Evolutionary conservation across 164 flowering plant species (phyloP), one percentile per base, ranked within the genome.

Genomic region (Kingdonia uniflora): DNA sequence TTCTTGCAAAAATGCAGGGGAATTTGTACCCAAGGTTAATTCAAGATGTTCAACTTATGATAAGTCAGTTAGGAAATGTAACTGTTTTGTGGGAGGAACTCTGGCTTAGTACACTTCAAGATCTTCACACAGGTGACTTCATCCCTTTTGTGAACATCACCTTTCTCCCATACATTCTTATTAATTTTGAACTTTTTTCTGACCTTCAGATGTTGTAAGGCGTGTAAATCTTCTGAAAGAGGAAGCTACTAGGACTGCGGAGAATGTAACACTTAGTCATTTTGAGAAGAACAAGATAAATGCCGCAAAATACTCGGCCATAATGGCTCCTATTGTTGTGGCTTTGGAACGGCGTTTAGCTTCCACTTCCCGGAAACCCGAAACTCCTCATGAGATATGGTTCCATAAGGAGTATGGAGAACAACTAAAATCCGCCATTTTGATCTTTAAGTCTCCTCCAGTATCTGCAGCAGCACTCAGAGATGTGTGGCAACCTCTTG

Each of bases 21-120:
- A 77, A 71, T 54, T 90, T 75, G 60, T 84, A 87, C 62, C 96
- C 96, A 26, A 84, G 76, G 64, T 68, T 92, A 65, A 69, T 87
- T 68, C 84, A 81, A 60, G 98, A 85, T 78, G 96, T 82, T 60
- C 86, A 87, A 69, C 87, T 92, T 45, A 65, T 92, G 84, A 87
- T 87, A 64, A 79, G 73, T 67, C 96, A 87, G 69, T 76, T 92
- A 29, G 90, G 74, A 60, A 80, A 78, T 63, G 84, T 85, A 25
- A 92, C 98, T 61, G 95, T 92, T 72, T 94, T 92, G 38, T 91
- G 98, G 98, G 98, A 87, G 69, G 98, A 92, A 61, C 71, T 84
- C 25, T 87, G 98, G 98, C 92, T 92, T 46, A 76, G 95, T 72
- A 92, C 98, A 29, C 92, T 92, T 64, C 98, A 92, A 69, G 98